phyloP scores from a whole-genome alignment of 495 filamentous ascomycete genomes.

The Hyaloscypha finlandica region DNA sequence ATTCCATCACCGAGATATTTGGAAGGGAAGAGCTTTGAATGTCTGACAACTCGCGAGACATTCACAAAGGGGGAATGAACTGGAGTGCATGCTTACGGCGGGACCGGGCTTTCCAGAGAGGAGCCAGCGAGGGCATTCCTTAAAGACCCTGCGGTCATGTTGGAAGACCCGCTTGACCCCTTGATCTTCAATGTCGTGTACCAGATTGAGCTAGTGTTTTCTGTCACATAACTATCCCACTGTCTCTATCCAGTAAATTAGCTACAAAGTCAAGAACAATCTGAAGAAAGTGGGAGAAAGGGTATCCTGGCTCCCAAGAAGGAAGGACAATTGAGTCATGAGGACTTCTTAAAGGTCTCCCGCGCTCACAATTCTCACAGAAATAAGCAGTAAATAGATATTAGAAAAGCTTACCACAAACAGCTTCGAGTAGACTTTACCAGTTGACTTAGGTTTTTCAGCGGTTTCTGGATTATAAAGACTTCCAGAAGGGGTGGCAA shows the following conservation, averaged over 20 bases:
- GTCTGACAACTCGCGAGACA: too few relatives aligned
- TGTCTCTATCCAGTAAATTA: conserved; percentile 47
- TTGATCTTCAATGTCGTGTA: conserved; percentile 62
- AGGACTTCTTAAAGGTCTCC: background rate
- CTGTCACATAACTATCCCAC: conserved; percentile 71
- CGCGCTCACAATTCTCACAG: background rate
- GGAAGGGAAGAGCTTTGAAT: too few relatives aligned
- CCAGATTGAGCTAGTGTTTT: conserved; percentile 72
- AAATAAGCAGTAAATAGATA: background rate
- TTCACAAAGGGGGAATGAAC: too few relatives aligned
- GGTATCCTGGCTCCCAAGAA: background rate
- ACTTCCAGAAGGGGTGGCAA: conserved; percentile 61
- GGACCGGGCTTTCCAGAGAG: conserved; percentile 50
- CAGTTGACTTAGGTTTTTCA: conserved; percentile 56
- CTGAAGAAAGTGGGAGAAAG: background rate
- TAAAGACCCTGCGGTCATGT: conserved; percentile 43
- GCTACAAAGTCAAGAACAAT: background rate
- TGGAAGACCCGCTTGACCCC: conserved; percentile 40
- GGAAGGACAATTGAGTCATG: background rate
- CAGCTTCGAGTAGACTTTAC: conserved; percentile 66
- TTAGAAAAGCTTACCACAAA: conserved; percentile 47
- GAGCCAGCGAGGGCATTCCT: conserved; percentile 54
- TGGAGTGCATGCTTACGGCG: conserved; percentile 34
- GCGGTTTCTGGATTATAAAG: conserved; percentile 62
- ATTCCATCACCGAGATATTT: too few relatives aligned